Evolutionary conservation across 352 stramenopile genomes (phyloP), one percentile per base, ranked within the genome.

Genomic region (Phytophthora syringae): DNA sequence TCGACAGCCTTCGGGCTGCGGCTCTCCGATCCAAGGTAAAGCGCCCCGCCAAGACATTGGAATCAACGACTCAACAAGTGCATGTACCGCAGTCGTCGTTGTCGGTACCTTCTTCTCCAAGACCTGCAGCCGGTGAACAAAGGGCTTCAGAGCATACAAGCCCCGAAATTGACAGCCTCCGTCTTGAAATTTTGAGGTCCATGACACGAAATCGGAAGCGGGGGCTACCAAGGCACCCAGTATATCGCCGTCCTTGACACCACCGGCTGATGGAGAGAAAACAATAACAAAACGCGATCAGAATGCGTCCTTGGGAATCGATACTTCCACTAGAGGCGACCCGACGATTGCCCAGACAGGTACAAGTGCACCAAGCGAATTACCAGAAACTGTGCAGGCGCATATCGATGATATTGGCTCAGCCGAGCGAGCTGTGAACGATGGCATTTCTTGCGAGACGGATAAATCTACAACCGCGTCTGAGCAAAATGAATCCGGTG

Each of bases 1-100:
- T 94, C 27, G 79, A 93, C 39, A 86, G 67, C 52, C 80, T 94
- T 45, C 86, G 86, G 49, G 79, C 74, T 13, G 82, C 84, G 16
- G 86, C 83, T 1, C 64, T 93, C 15, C 76, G 79, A 12, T 89
- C 78, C 7, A 94, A 94, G 25, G 80, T 74, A 2, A 92, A 90
- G 42, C 68, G 73, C 4, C 21, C 47, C 12, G 30, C 44, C 40
- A 67, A 67, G 50, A 56, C 49, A 30, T 37, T 43, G 25, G 52
- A 47, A 43, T 6, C 30, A 15, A 37, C 22, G 42, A 59, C 47
- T 24, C 20, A 57, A 28, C 39, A 34, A 28, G 24, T 36, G 12
- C 34, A n/a, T 7, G 27, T 22, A 11, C 15, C 13, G 16, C 45
- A 43, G 42, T 28, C 42, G 42, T 54, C 30, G 16, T 50, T 51